Evolutionary conservation across 2,329 filamentous ascomycete genomes (phyloP), one percentile per base, ranked within the genome.

Genomic region (Trichoderma endophyticum): DNA sequence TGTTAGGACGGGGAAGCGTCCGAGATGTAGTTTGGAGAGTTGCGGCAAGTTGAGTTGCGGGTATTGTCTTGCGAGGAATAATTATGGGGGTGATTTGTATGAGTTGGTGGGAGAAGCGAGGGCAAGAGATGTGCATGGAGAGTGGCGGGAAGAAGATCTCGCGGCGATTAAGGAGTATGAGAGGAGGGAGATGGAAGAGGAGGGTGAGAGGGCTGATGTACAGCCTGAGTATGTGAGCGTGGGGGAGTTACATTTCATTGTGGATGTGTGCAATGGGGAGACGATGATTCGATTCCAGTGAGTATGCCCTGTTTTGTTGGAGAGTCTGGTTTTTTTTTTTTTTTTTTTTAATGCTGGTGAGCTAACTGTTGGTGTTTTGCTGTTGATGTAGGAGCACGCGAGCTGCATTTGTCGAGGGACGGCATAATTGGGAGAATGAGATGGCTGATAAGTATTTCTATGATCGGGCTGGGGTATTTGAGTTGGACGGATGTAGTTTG

Each of bases 231-330:
- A 73, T 57, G 48, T 63, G 18, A 65, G 64, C 7, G 62, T 71
- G 43, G 68, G 68, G 3, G 68, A 63, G 7, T 21, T 73, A n/a
- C 68, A 73, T 56, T 57, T 73, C 26, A n/a, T 73, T 6, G 68
- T 73, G 21, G 68, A 71, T 26, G 24, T 57, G 9, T 73, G 72
- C 26, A 59, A 67, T 24, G 39, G 63, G 14, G 11, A 57, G 11
- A 64, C 51, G 12, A 67, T 68, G 32, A 60, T 73, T 51, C 70
- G 66, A 34, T 71, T 71, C 18, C 64, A 69, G 68, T 73, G 28
- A 36, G 71, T 56, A 26, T n/a, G 9, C 7, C 12, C 8, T 34
- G 57, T 24, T 32, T 24, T n/a, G 11, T 3, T 12, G 9, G 57
- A 21, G 57, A 34, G 30, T 34, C 9, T 4, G 8, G 5, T 7